Evolutionary conservation across 2,329 filamentous ascomycete genomes (phyloP), one percentile per base, ranked within the genome.

Genomic region (Thelonectria olida): DNA sequence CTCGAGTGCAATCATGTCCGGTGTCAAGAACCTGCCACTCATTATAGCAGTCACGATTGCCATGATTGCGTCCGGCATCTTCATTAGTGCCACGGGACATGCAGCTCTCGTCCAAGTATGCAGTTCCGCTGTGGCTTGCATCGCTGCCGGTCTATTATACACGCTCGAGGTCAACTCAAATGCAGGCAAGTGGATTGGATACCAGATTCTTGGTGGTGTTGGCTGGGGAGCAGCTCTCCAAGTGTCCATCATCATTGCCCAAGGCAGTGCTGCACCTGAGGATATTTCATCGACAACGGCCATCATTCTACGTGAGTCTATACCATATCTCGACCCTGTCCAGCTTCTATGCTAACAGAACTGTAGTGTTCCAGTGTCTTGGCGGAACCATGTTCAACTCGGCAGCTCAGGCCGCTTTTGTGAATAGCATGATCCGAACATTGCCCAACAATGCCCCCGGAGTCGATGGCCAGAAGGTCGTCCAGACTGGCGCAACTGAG

Each of bases 361-460:
- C 3, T 4, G 2, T 36, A 77, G 75, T 85, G 73, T 78, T 79
- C 66, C 83, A 85, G 67, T 81, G 80, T 25, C 77, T 85, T 31
- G 83, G 83, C 4, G 82, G 82, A 55, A 81, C 83, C 9, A 79
- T 83, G 63, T 79, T 83, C 64, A 79, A 84, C 22, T 82, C 82
- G 2, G 81, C 75, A 28, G 80, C 79, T 5, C 80, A 84, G 67
- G 77, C 79, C 2, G 79, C 79, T 22, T 83, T 85, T 60, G 71
- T 82, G 51, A 82, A 83, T 65, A 75, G 77, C 19, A 76, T 84
- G 64, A 63, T 82, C 39, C 64, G 66, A 5, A 65, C 74, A 19
- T 70, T 82, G 17, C 58, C 72, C 10, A 63, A 63, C 19, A 66
- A 71, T n/a, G 77, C 75, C 2, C 80, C 81, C 5, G 65, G 68